Evolutionary conservation across 108 stramenopile genomes (phyloP).

Genomic region (Skeletonema grethae): DNA sequence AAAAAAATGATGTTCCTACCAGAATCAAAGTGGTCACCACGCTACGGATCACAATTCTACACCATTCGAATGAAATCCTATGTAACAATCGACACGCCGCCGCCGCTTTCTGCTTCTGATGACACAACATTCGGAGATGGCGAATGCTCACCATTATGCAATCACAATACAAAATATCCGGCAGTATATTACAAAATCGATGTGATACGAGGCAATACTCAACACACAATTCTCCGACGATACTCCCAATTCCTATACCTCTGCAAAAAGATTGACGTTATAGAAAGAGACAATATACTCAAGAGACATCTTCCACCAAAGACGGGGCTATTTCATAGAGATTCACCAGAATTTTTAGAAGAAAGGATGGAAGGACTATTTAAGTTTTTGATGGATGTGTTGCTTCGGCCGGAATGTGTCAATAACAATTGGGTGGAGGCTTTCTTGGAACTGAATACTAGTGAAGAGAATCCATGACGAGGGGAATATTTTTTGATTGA

Average conservation of each 20-base stretch:
- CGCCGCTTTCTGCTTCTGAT: neutral
- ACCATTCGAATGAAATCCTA: constrained; percentile 30
- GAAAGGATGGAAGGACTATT: constrained; percentile 29
- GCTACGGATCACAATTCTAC: constrained; percentile 40
- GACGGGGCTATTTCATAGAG: constrained; percentile 24
- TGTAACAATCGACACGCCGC: constrained; percentile 1
- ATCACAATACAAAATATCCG: constrained; percentile 18
- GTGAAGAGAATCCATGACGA: neutral
- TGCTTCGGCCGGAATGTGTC: constrained; percentile 23
- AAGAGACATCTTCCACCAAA: constrained; percentile 21
- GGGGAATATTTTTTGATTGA: neutral
- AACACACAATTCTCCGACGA: constrained; percentile 19
- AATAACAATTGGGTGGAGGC: constrained; percentile 10
- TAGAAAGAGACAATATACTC: constrained; percentile 2
- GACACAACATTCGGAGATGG: constrained; percentile 7
- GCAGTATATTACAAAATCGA: constrained; percentile 39
- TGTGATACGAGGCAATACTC: constrained; percentile 8
- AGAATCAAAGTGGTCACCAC: constrained; percentile 35
- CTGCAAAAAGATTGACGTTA: constrained; percentile 19
- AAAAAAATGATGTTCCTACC: constrained; percentile 43
- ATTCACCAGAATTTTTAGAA: constrained; percentile 17
- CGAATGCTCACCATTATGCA: constrained; percentile 6
- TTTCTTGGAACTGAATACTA: constrained; percentile 29
- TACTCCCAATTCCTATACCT: constrained; percentile 38
- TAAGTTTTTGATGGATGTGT: constrained; percentile 24